Base-by-base conservation (phyloP, 2,329 filamentous ascomycete species). In the Purpureocillium lavendulum region DNA sequence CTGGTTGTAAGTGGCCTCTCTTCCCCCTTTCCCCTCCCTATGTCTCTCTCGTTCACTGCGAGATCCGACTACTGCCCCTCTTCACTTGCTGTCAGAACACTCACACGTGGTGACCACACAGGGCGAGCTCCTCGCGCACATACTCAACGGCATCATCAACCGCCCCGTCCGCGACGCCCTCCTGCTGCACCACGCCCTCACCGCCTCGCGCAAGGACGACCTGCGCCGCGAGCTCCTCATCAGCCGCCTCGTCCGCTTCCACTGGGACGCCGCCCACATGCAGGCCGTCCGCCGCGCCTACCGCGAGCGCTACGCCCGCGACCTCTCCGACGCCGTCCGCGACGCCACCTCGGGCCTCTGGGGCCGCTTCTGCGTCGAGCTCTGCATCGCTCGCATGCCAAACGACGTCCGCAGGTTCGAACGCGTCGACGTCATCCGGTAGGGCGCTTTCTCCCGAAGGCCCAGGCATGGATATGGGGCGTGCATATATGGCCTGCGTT, bases 121-220 rank as follows among this genome's bases (percentile, higher is more conserved):
- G 89, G 92, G 92, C 47, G 92, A 98, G 66, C 80, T 94, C 15
- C 79, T 97, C 30, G 87, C 88, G 0, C 92, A 97, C 62, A 87
- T 97, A 51, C 82, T 98, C 55, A 96, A 97, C 64, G 92, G 92
- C 53, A 81, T 94, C 41, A 94, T 97, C 67, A 97, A 97, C 66
- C 85, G 85, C 43, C 89, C 92, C 6, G 87, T 94, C 46, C 86
- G 92, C 40, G 92, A 97, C 60, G 87, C 90, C 3, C 74, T 96
- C 30, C 80, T 97, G 3, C 71, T 98, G 2, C 82, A 94, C 61
- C 92, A 97, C 65, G 90, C 92, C 2, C 79, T 97, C 48, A 83
- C 80, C 15, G 76, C 83, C 34, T 82, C 82, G 4, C 76, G 73
- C 47, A 77, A 76, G 46, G 85, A 90, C 55, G 63, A 75, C 39